Base-by-base conservation (phyloP, 2,329 filamentous ascomycete species). In the Beauveria scarabaeidicola region DNA sequence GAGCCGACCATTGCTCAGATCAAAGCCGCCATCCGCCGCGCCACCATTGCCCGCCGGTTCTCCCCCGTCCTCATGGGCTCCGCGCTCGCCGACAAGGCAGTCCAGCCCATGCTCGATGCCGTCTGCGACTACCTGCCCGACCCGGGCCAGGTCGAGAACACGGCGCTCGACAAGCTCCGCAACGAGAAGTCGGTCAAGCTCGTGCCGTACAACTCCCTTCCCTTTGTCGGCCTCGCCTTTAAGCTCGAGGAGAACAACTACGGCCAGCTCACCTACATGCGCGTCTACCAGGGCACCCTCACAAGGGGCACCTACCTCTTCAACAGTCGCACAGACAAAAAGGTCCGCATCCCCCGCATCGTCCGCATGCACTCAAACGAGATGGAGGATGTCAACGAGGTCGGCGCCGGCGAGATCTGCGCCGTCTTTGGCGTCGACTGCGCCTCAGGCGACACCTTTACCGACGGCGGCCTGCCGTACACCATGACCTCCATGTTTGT, bases 311-410 rank as follows among this genome's bases (percentile, higher is more conserved):
- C 88, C 70, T 91, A 92, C 71, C 86, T 99, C 59, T 96, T 88
- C 83, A 99, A 97, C 75, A 92, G 92, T 9, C 87, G 92, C 67
- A 95, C 85, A 64, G 89, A 93, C 74, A 96, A 97, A 82, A 97
- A 93, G 79, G 88, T 99, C 71, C 92, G 95, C 75, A 88, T 99
- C 61, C 94, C 94, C 21, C 89, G 93, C 70, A 97, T 99, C 68
- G 94, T 99, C 63, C 91, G 94, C 63, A 99, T 99, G 94, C 94
- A 99, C 79, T 96, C 92, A 50, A 96, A 97, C 72, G 94, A 99
- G 71, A 96, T 99, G 93, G 94, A 99, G 74, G 94, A 99, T 70
- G 91, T 97, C 32, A 80, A 77, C 59, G 92, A 97, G 73, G 88
- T 99, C 64, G 91, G 92, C 56, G 93, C 94, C 58, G 94, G 94